phyloP scores from a whole-genome alignment of 495 filamentous ascomycete genomes.

The Penicillium egyptiacum region DNA sequence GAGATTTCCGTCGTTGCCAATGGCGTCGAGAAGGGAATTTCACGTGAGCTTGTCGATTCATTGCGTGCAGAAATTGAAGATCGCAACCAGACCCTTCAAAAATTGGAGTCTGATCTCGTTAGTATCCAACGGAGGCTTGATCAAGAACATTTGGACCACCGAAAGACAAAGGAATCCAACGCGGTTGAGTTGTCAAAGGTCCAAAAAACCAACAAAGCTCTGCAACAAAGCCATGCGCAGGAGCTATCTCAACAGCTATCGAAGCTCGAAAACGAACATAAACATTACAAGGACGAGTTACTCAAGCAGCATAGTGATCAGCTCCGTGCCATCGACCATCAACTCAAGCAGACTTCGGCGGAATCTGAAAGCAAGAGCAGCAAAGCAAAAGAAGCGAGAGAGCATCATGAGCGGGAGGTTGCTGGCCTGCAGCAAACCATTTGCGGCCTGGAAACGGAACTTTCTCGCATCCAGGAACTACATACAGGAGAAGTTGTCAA shows the following conservation, averaged over 20 bases:
- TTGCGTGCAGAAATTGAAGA: constrained; percentile 76
- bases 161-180: constrained; percentile 66
- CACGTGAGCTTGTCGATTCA: constrained; percentile 78
- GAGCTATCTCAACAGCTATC: constrained; percentile 55
- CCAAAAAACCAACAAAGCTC: constrained; percentile 66
- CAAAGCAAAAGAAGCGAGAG: constrained; percentile 47
- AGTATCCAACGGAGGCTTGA: constrained; percentile 68
- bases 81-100: constrained; percentile 65
- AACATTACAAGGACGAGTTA: constrained; percentile 43
- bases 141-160: constrained; percentile 75
- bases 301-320: constrained; percentile 49
- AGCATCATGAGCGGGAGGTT: constrained; percentile 60
- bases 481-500: constrained; percentile 58
- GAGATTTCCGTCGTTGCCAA: constrained; percentile 78
- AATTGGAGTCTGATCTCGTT: constrained; percentile 63
- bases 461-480: constrained; percentile 55
- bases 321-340: constrained; percentile 48
- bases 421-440: constrained; percentile 62
- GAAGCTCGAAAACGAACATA: constrained; percentile 49
- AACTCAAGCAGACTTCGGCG: constrained; percentile 50
- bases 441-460: constrained; percentile 55
- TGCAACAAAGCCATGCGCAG: constrained; percentile 68
- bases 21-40: constrained; percentile 79
- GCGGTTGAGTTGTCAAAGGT: constrained; percentile 63
- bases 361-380: constrained; percentile 49